A percentile compares a stretch with the other conserved stretches of the same genome.
These are phyloP conservation scores for Monosporascus cannonballus DNA, from an alignment of 2,329 filamentous ascomycete species.

Conservation along the genomic window DNA sequence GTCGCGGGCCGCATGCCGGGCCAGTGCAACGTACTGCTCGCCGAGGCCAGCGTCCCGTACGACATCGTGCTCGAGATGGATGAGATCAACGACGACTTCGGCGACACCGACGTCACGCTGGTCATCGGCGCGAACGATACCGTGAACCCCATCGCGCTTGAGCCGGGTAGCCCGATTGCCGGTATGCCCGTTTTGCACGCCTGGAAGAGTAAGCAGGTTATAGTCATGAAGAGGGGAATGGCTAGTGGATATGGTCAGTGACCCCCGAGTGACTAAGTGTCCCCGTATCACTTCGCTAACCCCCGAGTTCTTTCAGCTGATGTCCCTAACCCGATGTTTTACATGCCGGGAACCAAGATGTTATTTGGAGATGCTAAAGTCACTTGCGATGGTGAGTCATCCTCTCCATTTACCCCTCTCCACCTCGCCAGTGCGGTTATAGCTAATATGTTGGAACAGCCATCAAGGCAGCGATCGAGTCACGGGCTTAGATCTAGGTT, in stretches of 20 bases:
- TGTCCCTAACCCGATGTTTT: conserved; percentile 91
- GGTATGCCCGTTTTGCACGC: conserved; percentile 90
- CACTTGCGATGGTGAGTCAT: conserved; percentile 65
- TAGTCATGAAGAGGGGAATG: conserved; percentile 91
- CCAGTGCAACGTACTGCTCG: conserved; percentile 85
- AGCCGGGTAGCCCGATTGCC: conserved; percentile 76
- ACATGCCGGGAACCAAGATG: conserved; percentile 85
- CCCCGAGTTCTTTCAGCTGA: conserved; percentile 50
- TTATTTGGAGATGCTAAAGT: conserved; percentile 85
- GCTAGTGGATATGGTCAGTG: conserved; percentile 74
- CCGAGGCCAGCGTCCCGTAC: conserved; percentile 82
- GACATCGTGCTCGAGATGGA: conserved; percentile 95
- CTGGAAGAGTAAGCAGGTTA: conserved; percentile 89
- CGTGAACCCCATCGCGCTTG: conserved; percentile 82
- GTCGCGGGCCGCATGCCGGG: conserved; percentile 90
- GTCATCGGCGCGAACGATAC: conserved; percentile 93
- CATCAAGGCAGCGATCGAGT: conserved; percentile 34
- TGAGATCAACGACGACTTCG: conserved; percentile 90
- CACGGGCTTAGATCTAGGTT: conserved; percentile 22
- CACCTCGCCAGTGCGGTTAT: conserved; percentile 2
- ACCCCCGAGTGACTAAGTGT: background rate
- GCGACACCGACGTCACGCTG: conserved; percentile 76
- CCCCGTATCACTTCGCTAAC: background rate
- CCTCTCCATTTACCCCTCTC: background rate
- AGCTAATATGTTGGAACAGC: conserved; percentile 19